Conservation (phyloP, 83 land plant species). For the Picea mariana region DNA sequence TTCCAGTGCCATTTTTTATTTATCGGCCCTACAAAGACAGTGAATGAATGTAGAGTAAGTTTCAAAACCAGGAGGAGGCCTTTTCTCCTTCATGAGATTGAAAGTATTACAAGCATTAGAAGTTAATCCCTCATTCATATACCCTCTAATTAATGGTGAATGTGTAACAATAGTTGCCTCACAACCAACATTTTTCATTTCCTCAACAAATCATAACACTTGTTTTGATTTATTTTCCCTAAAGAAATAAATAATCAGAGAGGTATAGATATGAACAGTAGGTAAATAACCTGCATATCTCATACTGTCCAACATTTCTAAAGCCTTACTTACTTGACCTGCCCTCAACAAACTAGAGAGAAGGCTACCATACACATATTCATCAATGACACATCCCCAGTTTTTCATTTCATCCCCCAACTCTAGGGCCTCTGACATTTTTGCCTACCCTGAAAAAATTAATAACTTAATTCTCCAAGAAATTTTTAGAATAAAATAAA, state of each 20-base stretch:
- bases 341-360: constrained; percentile 35
- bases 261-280: constrained; percentile 50
- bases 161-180: constrained; percentile 52
- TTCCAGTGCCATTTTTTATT: constrained; percentile 45
- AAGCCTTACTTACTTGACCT: constrained; percentile 38
- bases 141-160: constrained; percentile 47
- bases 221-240: constrained; percentile 32
- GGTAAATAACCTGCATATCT: constrained; percentile 30
- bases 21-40: constrained; percentile 45
- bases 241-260: constrained; percentile 36
- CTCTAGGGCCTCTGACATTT: constrained; percentile 42
- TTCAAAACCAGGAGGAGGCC: constrained; percentile 55
- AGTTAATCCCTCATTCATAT: constrained; percentile 30
- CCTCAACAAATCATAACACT: constrained; percentile 28
- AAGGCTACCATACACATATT: constrained; percentile 46
- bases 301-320: constrained; percentile 41
- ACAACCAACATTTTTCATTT: constrained; percentile 40
- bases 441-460: constrained; percentile 18
- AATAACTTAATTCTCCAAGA: no score
- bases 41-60: constrained; percentile 48
- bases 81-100: constrained; percentile 31
- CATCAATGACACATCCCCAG: constrained; percentile 25
- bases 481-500: neutral
- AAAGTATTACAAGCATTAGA: constrained; percentile 44
- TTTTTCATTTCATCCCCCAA: constrained; percentile 30